Conservation (phyloP, 352 stramenopile genomes). For the Phytophthora sp. region DNA sequence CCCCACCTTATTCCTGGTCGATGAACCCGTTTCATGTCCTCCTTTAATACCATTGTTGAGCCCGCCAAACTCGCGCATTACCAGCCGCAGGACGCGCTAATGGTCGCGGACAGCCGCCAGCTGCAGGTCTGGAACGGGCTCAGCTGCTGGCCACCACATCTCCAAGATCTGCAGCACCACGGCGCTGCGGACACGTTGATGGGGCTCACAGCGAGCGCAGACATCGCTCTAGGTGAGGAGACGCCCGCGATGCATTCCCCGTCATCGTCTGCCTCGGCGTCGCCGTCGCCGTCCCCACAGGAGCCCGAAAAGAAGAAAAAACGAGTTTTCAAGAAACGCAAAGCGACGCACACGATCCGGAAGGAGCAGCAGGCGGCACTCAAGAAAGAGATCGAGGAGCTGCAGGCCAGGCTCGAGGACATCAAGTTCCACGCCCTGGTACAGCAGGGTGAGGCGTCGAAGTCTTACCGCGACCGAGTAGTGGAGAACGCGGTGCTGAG, state of each 20-base stretch:
- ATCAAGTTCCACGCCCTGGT: conserved; percentile 47
- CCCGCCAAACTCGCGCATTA: background rate
- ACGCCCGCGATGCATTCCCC: conserved; percentile 11
- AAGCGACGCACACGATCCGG: conserved; percentile 45
- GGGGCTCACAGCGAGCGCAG: background rate
- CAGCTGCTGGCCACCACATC: conserved; percentile 12
- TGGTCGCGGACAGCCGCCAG: conserved; percentile 32
- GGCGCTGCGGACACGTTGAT: conserved; percentile 18
- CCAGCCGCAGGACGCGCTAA: conserved; percentile 25
- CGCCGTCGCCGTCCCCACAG: background rate
- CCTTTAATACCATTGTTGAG: too few relatives aligned
- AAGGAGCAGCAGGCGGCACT: conserved; percentile 51
- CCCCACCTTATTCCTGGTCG: too few relatives aligned
- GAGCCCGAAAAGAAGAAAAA: conserved; percentile 37
- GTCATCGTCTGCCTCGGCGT: conserved; percentile 14
- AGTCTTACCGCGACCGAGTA: conserved; percentile 24
- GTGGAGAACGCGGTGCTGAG: conserved; percentile 36
- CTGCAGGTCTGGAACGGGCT: conserved; percentile 23
- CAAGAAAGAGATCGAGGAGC: conserved; percentile 34
- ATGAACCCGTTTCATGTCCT: conserved; percentile 24
- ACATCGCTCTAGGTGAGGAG: background rate
- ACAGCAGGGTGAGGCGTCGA: conserved; percentile 30
- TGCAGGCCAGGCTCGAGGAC: conserved; percentile 38
- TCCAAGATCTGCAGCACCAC: conserved; percentile 5
- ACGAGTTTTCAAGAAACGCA: conserved; percentile 44